Base-by-base conservation (phyloP, 768 basidiomycete species). In the Cyclocybe aegerita region DNA sequence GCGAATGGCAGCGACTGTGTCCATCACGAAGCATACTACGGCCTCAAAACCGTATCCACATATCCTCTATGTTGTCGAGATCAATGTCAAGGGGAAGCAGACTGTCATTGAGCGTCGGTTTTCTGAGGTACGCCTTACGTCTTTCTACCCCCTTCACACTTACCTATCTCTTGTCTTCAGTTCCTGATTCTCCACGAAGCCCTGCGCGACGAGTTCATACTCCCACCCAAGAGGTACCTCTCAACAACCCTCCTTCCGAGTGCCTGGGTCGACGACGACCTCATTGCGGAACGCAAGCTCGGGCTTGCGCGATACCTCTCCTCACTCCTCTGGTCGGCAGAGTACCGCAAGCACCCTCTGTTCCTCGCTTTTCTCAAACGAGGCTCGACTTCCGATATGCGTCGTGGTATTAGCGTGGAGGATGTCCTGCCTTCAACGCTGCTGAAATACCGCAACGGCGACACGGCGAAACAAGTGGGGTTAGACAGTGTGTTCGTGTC, bases 181-280 rank as follows among this genome's bases (percentile, higher is more conserved):
- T 29, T 17, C n/a, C 9, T 35, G 9, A 16, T 44, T 29, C 17
- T 43, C 32, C 9, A 43, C 65, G 64, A 63, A n/a, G 54, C 64
- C n/a, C 62, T 77, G 32, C 57, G 60, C 35, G 70, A 75, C 51
- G 54, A 62, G 0, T 71, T 65, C 50, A 16, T 57, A 1, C 67
- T 81, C 10, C 78, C 79, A 7, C 74, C 77, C 0, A 79, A 78
- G 64, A 72, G 74, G 11, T 61, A 73, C 30, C 59, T 81, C 5
- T 59, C 63, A 5, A 77, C 74, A 2, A 65, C 62, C 0, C 72
- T 79, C 54, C 46, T 78, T 33, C 77, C 78, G 0, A 72, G 72
- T 1, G 73, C 74, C 2, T 79, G 79, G 78, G 63, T 75, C 9
- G 76, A 79, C 57, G 77, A 81, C 53, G 51, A 60, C 14, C 72